These are phyloP conservation scores for Ustilago esculenta DNA, from an alignment of 1,284 basidiomycete genomes.

Conservation along the genomic window DNA sequence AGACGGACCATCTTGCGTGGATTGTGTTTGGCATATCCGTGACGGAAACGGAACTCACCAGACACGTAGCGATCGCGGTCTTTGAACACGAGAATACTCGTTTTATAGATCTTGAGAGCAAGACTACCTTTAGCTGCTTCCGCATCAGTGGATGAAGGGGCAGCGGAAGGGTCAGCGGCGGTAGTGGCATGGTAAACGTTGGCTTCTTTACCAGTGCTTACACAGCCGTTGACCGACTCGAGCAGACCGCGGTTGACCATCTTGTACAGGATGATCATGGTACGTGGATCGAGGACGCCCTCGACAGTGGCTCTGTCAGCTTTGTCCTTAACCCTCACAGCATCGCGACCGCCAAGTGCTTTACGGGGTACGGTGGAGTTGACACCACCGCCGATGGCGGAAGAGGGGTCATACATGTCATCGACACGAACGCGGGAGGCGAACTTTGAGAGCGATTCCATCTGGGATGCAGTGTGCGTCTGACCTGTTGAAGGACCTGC, in stretches of 20 bases:
- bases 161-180: conserved; percentile 14
- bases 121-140: conserved; percentile 30
- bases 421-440: conserved; percentile 58
- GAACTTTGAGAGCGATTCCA: conserved; percentile 56
- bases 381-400: conserved; percentile 58
- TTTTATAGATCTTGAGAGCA: conserved; percentile 96
- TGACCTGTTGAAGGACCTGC: conserved; percentile 17
- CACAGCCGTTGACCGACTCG: conserved; percentile 58
- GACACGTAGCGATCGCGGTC: conserved; percentile 93
- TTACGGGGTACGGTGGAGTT: conserved; percentile 61
- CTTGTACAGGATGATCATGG: conserved; percentile 65
- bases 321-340: conserved; percentile 62
- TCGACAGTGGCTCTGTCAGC: conserved; percentile 65
- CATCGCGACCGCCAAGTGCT: conserved; percentile 49
- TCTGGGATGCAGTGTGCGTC: conserved; percentile 55
- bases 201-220: conserved; percentile 65
- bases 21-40: conserved; percentile 90
- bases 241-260: conserved; percentile 62
- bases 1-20: conserved; percentile 98
- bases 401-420: conserved; percentile 60
- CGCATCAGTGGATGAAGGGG: not conserved
- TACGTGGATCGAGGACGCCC: conserved; percentile 65
- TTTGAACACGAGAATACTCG: conserved; percentile 96
- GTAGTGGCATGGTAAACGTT: conserved; percentile 65
- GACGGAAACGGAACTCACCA: conserved; percentile 87